These are phyloP conservation scores for Syzygium syzygioides DNA, from an alignment of 441 rosid species.

Conservation along the genomic window DNA sequence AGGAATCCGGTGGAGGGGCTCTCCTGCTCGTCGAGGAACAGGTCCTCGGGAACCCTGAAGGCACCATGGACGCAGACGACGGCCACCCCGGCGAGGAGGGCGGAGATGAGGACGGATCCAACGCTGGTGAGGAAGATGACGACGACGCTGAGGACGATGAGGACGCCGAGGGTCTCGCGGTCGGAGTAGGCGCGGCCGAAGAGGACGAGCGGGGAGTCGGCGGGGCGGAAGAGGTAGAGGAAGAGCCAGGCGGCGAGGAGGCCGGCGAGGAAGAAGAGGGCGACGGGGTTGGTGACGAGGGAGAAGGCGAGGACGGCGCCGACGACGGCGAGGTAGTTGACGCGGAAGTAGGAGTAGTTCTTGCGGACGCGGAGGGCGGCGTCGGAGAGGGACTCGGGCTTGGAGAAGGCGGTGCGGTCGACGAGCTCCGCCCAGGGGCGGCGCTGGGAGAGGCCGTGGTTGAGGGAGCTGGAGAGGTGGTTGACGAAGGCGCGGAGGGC, in stretches of 20 bases:
- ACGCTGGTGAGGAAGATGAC: conserved; percentile 24
- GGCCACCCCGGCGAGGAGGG: conserved; percentile 16
- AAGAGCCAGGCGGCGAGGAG: conserved; percentile 26
- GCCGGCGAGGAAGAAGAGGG: conserved; percentile 18
- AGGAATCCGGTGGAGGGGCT: conserved; percentile 19
- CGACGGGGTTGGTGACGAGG: conserved; percentile 18
- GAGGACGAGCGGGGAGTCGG: conserved; percentile 17
- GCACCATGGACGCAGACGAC: conserved; percentile 18
- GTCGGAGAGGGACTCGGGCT: conserved; percentile 19
- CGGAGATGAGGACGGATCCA: conserved; percentile 24
- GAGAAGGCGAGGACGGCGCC: conserved; percentile 11
- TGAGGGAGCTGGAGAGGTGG: conserved; percentile 12
- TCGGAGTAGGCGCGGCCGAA: conserved; percentile 20
- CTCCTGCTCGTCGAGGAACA: conserved; percentile 21
- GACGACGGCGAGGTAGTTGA: conserved; percentile 16
- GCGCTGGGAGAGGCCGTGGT: conserved; percentile 21
- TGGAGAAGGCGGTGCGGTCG: conserved; percentile 16
- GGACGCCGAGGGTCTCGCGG: conserved; percentile 22
- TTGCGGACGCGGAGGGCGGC: conserved; percentile 24
- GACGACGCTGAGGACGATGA: conserved; percentile 12
- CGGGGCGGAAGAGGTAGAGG: conserved; percentile 21
- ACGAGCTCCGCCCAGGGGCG: conserved; percentile 20
- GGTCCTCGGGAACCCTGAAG: conserved; percentile 22
- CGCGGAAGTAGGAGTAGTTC: conserved; percentile 23
- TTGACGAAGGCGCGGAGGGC: conserved; percentile 14